These are phyloP conservation scores for Zymoseptoria passerinii DNA, from an alignment of 2,329 filamentous ascomycete species.

Conservation along the genomic window DNA sequence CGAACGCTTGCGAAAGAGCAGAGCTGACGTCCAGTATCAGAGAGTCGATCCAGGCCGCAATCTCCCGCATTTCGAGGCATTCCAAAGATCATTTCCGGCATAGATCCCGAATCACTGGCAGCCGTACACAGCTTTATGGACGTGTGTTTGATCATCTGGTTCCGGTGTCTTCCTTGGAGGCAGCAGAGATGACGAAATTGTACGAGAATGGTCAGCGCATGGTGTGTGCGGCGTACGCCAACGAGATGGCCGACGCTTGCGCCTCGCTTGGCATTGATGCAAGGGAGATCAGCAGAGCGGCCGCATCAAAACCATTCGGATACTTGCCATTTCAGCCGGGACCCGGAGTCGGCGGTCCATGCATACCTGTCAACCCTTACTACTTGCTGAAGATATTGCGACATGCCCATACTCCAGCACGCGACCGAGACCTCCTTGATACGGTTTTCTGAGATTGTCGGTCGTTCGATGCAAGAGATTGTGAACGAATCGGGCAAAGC, in stretches of 20 bases:
- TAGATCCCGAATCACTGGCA: neutral
- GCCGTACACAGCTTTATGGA: constrained; percentile 4
- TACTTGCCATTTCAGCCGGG: constrained; percentile 43
- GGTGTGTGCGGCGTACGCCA: constrained; percentile 18
- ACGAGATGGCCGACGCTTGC: constrained; percentile 17
- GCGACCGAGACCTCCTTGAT: constrained; percentile 40
- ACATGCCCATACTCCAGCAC: constrained; percentile 40
- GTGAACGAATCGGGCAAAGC: no score
- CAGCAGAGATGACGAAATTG: constrained; percentile 10
- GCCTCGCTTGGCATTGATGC: constrained; percentile 9
- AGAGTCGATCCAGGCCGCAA: constrained; percentile 6
- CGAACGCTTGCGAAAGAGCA: neutral
- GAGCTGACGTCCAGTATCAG: neutral
- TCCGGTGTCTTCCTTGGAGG: constrained; percentile 3
- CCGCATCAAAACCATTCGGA: constrained; percentile 34
- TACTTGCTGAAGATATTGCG: constrained; percentile 40
- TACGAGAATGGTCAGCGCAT: constrained; percentile 13
- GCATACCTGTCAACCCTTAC: constrained; percentile 49
- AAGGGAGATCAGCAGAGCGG: constrained; percentile 9
- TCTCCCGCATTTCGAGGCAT: constrained; percentile 2
- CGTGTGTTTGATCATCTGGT: constrained; percentile 4
- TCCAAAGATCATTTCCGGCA: constrained; percentile 8
- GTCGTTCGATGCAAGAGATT: neutral
- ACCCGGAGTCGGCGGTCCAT: constrained; percentile 48
- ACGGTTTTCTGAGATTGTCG: constrained; percentile 28